Evolutionary conservation across 176 grass and related monocot species (phyloP), one percentile per base, ranked within the genome.

Genomic region (Triticum dicoccoides): DNA sequence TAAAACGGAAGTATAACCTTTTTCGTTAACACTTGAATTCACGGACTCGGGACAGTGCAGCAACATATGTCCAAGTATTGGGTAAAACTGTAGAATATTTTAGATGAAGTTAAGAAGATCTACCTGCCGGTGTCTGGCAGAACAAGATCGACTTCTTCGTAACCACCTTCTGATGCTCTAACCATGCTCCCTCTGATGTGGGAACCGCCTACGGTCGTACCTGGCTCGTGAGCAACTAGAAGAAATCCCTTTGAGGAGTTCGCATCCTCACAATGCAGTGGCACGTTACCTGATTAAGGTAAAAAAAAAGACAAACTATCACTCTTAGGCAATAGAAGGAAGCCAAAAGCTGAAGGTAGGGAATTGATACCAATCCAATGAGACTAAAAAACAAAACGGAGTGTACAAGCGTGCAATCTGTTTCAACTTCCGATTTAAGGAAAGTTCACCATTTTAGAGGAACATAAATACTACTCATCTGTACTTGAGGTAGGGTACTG

Each of bases 141-240:
- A 89, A 98, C 84, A 87, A 98, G 85, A 87, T 98, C 97, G 12
- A 98, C 94, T 90, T 98, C 97, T 87, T 96, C 92, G 29, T 91
- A 91, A 87, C 97, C 97, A 63, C 88, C 91, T 96, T 94, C 91
- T 56, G 97, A 92, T 80, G 92, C 94, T 80, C 97, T 95, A 83
- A 98, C 92, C 84, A 93, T 96, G 87, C 97, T 98, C 67, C 97
- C 97, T 94, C 97, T 91, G 68, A 98, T 98, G 85, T 98, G 97
- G 4, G 97, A 94, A 89, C 97, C 97, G 61, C 87, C 91, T 52
- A 92, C 81, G 61, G 85, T 90, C 20, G 91, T 81, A 87, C 97
- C 90, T 88, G 97, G 97, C 84, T 98, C 97, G 80, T 98, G 90
- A 87, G 94, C 91, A 56, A 96, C 94, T 74, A 98, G 77, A 34